Conservation (phyloP, 352 stramenopile genomes). For the Phytopythium montanum region DNA sequence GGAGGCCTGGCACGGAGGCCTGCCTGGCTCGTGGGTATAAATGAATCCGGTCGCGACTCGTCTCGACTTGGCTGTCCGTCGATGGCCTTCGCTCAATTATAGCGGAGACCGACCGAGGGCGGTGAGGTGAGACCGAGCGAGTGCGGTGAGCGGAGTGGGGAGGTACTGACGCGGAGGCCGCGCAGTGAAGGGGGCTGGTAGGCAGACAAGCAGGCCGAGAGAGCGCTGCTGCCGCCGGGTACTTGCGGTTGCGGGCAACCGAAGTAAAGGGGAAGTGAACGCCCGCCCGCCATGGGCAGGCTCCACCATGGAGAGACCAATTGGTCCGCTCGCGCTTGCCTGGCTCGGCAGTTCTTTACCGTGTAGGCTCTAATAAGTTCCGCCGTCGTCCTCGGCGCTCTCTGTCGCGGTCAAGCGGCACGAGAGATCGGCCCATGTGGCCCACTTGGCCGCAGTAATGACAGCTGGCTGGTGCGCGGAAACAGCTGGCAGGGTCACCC, state of each 20-base stretch:
- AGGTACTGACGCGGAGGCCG: neutral
- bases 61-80: neutral
- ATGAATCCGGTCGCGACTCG: neutral
- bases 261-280: conserved; percentile 29
- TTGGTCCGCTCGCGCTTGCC: neutral
- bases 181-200: neutral
- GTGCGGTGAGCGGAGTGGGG: neutral
- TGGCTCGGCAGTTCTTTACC: no score
- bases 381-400: neutral
- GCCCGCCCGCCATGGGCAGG: neutral
- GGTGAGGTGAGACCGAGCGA: neutral
- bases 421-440: neutral
- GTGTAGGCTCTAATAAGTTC: neutral
- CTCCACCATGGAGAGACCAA: neutral
- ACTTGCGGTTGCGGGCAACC: conserved; percentile 17
- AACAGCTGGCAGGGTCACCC: neutral
- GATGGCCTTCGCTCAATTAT: neutral
- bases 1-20: no score
- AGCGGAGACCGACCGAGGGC: neutral
- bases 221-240: neutral
- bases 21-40: neutral
- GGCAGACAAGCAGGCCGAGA: neutral
- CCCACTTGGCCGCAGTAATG: neutral
- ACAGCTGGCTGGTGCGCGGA: neutral
- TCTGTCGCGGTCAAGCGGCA: neutral